These are phyloP conservation scores for Musa troglodytarum DNA, from an alignment of 176 grass and related monocot species.

Conservation along the genomic window DNA sequence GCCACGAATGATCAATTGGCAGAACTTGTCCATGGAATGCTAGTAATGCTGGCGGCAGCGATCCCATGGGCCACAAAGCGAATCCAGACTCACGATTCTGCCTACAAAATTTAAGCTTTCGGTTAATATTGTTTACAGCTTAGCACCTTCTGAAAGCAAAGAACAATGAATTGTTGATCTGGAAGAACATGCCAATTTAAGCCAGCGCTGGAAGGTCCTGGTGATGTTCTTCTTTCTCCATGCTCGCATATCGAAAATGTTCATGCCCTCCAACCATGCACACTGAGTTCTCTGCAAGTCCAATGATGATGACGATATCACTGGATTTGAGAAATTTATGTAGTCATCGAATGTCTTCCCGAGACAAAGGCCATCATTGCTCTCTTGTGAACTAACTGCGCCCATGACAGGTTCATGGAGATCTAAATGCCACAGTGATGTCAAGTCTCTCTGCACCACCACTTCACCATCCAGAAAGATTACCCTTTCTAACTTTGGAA, in stretches of 20 bases:
- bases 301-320: constrained; percentile 12
- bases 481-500: constrained; percentile 60
- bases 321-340: constrained; percentile 60
- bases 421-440: constrained; percentile 53
- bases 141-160: neutral
- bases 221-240: constrained; percentile 67
- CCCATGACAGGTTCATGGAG: constrained; percentile 63
- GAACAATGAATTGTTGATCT: neutral
- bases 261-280: constrained; percentile 69
- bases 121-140: neutral
- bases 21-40: constrained; percentile 51
- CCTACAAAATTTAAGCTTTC: neutral
- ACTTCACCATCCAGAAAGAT: constrained; percentile 90
- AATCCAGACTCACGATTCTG: constrained; percentile 73
- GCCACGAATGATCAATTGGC: constrained; percentile 49
- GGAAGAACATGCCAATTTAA: constrained; percentile 47
- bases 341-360: constrained; percentile 48
- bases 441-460: constrained; percentile 61
- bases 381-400: constrained; percentile 30
- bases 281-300: constrained; percentile 30
- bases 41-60: constrained; percentile 63
- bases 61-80: constrained; percentile 57
- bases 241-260: constrained; percentile 55
- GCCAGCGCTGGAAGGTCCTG: constrained; percentile 52
- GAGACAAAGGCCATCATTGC: constrained; percentile 27